Evolutionary conservation across 2,329 filamentous ascomycete genomes (phyloP), one percentile per base, ranked within the genome.

Genomic region (Calonectria hongkongensis): DNA sequence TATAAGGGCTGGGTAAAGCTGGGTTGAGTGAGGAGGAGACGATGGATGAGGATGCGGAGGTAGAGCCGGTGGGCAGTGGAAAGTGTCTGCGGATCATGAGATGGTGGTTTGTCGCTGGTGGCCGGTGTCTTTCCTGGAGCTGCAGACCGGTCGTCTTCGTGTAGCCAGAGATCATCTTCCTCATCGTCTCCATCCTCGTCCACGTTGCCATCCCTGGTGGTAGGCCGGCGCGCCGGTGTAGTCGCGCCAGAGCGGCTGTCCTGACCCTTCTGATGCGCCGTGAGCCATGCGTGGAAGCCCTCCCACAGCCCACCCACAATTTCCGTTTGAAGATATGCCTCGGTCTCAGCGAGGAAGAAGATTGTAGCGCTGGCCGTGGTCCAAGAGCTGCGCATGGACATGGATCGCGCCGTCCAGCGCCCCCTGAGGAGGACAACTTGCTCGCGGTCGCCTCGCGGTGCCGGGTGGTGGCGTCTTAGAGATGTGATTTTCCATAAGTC

Each of bases 301-400:
- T 93, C 90, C 91, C 95, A 98, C 1, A 95, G 92, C 39, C 92
- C 92, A 72, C 92, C 91, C 16, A 98, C 93, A 8, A 98, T 93
- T 80, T 98, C 95, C 1, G 94, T 95, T 82, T 98, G 96, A 54
- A 98, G 92, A 79, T 98, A 98, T 3, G 92, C 92, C 76, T 96
- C 94, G 16, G 95, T 93, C 82, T 98, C 96, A 0, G 94, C 95
- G 4, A 98, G 88, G 77, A 98, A 94, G 85, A 98, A 98, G 4
- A 98, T 91, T 1, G 95, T 93, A 2, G 95, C 94, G 80, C 94
- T 95, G 77, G 94, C 93, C 0, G 95, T 97, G 0, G 95, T 96
- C 97, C 97, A 99, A 0, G 96, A 90, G 74, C 92, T 93, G 18
- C 97, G 92, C 89, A 98, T 94, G 0, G 90, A 89, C 41, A 88